Conservation (phyloP, 2,329 filamentous ascomycete genomes). For the Pseudocercospora macadamiae region DNA sequence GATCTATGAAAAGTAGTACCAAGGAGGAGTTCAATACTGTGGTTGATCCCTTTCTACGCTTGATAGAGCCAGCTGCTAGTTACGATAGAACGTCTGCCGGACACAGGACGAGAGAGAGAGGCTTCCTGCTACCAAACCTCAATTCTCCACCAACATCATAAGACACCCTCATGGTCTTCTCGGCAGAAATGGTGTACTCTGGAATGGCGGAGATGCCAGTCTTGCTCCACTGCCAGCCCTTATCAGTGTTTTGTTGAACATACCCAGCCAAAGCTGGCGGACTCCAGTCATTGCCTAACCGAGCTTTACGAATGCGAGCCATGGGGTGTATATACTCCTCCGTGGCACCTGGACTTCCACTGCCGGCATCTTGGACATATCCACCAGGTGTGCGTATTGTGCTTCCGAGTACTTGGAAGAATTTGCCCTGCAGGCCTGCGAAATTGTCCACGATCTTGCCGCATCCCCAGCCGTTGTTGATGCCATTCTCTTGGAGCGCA, state of each 20-base stretch:
- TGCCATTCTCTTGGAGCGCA: constrained; percentile 10
- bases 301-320: constrained; percentile 15
- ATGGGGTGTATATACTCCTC: constrained; percentile 19
- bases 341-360: constrained; percentile 3
- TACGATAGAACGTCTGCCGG: background rate
- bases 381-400: constrained; percentile 12
- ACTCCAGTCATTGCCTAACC: constrained; percentile 4
- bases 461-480: constrained; percentile 20
- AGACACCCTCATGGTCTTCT: background rate
- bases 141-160: background rate
- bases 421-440: constrained; percentile 12
- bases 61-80: background rate
- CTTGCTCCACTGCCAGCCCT: background rate
- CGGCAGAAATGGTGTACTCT: background rate
- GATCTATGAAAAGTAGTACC: no score
- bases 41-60: no score
- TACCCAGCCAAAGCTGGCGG: constrained; percentile 11
- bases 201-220: background rate
- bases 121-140: background rate
- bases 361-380: constrained; percentile 8
- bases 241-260: background rate
- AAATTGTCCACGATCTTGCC: constrained; percentile 24
- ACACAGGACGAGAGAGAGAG: background rate
- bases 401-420: constrained; percentile 18
- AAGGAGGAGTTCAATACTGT: no score